These are phyloP conservation scores for Cercospora zeina DNA, from an alignment of 2,329 filamentous ascomycete genomes.

Conservation along the genomic window DNA sequence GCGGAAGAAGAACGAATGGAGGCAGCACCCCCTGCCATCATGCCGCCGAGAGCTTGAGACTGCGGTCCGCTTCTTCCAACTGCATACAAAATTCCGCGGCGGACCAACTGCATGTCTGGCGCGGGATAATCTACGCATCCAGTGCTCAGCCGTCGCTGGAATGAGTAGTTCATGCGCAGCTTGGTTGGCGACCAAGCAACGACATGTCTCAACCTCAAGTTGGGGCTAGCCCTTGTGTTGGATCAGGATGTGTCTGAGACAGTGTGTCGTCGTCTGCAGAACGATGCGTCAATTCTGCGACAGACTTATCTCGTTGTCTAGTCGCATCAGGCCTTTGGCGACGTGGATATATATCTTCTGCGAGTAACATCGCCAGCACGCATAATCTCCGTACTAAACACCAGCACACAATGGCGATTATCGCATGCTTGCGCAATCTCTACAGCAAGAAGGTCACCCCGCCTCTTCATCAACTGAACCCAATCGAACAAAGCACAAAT, in stretches of 20 bases:
- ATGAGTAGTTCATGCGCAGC: too few relatives aligned
- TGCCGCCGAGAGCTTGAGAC: slow-evolving; percentile 9
- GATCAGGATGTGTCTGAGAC: background rate
- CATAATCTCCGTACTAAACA: background rate
- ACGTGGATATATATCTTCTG: background rate
- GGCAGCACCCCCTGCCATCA: slow-evolving; percentile 1
- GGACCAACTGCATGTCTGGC: background rate
- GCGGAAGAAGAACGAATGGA: background rate
- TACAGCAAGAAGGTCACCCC: background rate
- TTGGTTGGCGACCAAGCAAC: background rate
- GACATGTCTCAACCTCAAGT: background rate
- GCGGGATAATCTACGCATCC: background rate
- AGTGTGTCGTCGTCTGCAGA: background rate
- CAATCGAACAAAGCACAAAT: background rate
- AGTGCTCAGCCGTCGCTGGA: background rate
- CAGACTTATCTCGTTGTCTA: background rate
- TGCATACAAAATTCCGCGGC: background rate
- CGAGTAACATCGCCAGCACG: background rate
- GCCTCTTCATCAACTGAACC: background rate
- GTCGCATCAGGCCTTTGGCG: too few relatives aligned
- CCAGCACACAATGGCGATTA: background rate
- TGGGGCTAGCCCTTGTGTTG: background rate
- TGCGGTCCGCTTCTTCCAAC: background rate
- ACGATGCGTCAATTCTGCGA: background rate
- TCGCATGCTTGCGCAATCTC: background rate